These are phyloP conservation scores for Camptophora hylomeconis DNA, from an alignment of 2,329 filamentous ascomycete genomes.

Conservation along the genomic window DNA sequence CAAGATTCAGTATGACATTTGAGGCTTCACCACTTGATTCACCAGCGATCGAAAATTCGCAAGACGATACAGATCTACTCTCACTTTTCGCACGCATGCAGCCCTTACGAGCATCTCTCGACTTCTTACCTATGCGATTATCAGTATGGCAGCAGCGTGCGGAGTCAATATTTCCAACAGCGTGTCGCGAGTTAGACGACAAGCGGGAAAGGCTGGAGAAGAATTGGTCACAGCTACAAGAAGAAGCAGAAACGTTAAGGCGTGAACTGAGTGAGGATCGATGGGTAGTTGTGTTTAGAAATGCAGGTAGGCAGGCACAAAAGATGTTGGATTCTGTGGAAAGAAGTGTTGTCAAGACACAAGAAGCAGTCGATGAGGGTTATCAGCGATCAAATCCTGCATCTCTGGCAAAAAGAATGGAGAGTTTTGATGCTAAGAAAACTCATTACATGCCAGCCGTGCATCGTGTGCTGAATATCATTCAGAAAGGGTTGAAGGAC, in stretches of 20 bases:
- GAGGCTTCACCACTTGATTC: conserved; percentile 27
- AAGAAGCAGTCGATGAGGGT: conserved; percentile 63
- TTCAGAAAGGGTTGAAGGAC: conserved; percentile 89
- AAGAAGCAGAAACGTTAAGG: conserved; percentile 76
- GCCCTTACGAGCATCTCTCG: conserved; percentile 77
- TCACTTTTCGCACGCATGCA: conserved; percentile 93
- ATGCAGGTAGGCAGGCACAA: conserved; percentile 78
- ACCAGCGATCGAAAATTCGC: conserved; percentile 35
- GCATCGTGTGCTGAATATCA: conserved; percentile 78
- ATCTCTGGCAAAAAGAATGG: conserved; percentile 65
- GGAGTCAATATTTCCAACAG: conserved; percentile 68
- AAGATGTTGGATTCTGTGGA: conserved; percentile 97
- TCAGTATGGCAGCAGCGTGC: conserved; percentile 75
- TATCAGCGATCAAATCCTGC: conserved; percentile 60
- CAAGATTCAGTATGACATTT: conserved; percentile 55
- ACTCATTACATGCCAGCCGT: conserved; percentile 88
- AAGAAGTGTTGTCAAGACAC: conserved; percentile 69
- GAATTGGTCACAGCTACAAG: conserved; percentile 78
- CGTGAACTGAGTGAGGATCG: conserved; percentile 89
- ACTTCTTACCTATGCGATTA: conserved; percentile 90
- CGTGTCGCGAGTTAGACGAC: conserved; percentile 76
- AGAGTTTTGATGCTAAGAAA: conserved; percentile 91
- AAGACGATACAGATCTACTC: conserved; percentile 78
- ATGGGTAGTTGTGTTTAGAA: conserved; percentile 91
- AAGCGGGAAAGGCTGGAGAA: conserved; percentile 61